Conservation (phyloP, 2,329 filamentous ascomycete species). For the Dactylonectria macrodidyma region DNA sequence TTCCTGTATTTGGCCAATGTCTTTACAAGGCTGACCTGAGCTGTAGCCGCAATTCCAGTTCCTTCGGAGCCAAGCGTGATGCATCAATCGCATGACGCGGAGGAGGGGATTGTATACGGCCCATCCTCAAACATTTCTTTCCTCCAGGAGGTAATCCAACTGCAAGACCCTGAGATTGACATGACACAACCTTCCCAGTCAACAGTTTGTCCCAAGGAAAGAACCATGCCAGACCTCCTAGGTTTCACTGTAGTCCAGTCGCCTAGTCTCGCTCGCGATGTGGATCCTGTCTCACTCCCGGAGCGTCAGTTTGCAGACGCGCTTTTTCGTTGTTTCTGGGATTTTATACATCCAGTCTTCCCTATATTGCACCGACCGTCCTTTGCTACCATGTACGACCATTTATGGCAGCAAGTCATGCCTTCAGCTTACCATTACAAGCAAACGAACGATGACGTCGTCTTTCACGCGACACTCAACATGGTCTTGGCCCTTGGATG, state of each 20-base stretch:
- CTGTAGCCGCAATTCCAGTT: not conserved
- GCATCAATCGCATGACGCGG: not conserved
- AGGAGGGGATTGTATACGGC: not conserved
- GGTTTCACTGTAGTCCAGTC: not conserved
- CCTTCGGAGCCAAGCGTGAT: not conserved
- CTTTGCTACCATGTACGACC: not conserved
- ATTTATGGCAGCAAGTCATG: not conserved
- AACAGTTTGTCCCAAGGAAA: not conserved
- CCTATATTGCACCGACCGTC: not conserved
- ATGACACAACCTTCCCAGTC: not conserved
- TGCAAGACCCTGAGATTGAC: not conserved
- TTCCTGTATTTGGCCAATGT: not conserved
- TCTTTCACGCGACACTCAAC: not conserved
- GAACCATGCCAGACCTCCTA: not conserved
- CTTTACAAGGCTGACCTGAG: not conserved
- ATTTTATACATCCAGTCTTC: not conserved
- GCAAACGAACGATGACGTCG: not conserved
- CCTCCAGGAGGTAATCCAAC: not conserved
- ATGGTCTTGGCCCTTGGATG: constrained; percentile 2
- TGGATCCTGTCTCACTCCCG: not conserved
- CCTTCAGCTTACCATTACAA: not conserved
- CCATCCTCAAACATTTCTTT: constrained; percentile 1
- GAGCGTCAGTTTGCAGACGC: not conserved
- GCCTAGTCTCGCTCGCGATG: not conserved
- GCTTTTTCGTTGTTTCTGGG: not conserved